Percentiles rank a stretch among this genome's conserved stretches.
Conservation (phyloP, 352 stramenopile genomes). For the Globisporangium orthogonon region DNA sequence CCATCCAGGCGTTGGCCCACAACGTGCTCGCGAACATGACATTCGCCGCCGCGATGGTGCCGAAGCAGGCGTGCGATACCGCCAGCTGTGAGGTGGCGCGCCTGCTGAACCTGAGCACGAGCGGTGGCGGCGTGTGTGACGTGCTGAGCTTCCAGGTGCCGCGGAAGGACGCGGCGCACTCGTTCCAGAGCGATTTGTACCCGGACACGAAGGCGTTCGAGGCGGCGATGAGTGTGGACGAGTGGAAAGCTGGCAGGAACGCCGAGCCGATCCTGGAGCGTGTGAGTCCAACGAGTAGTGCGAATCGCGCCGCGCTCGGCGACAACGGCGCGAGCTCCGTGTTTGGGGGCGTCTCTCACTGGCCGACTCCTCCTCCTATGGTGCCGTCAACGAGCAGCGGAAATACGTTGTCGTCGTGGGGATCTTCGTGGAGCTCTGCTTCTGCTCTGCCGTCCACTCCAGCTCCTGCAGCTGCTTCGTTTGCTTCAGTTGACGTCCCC, state of each 20-base stretch:
- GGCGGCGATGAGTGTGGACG: conserved; percentile 27
- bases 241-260: conserved; percentile 42
- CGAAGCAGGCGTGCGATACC: conserved; percentile 48
- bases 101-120: conserved; percentile 52
- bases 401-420: conserved; percentile 5
- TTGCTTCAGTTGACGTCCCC: conserved; percentile 6
- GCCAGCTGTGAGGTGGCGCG: conserved; percentile 55
- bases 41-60: conserved; percentile 40
- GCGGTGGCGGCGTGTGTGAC: conserved; percentile 40
- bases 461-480: neutral
- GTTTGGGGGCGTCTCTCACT: conserved; percentile 20
- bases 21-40: conserved; percentile 46
- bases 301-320: conserved; percentile 6
- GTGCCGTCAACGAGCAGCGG: neutral
- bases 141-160: conserved; percentile 62
- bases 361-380: neutral
- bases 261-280: conserved; percentile 31
- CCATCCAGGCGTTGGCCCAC: conserved; percentile 46
- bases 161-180: conserved; percentile 42
- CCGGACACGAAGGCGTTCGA: conserved; percentile 37
- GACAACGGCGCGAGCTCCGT: conserved; percentile 16
- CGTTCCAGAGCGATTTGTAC: conserved; percentile 78
- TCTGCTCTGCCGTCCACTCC: neutral
- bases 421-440: conserved; percentile 5
- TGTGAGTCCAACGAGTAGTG: conserved; percentile 21